phyloP scores from a whole-genome alignment of 805 yeast species.

The Saccharomycopsis capsularis region DNA sequence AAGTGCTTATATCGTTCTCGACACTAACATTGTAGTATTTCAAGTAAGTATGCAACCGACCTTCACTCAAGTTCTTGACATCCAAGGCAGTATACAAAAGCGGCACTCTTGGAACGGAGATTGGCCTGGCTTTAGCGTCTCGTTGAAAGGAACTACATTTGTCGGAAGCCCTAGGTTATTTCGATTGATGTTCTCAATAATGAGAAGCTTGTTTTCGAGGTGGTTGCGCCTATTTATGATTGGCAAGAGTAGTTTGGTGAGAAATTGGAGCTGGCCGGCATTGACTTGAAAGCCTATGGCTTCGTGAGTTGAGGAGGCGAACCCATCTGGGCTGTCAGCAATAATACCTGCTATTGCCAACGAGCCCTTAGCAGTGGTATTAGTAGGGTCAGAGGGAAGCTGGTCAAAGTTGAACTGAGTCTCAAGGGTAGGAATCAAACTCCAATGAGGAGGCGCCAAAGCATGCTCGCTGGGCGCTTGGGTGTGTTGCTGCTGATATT shows the following conservation, averaged over 20 bases:
- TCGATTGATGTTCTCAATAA: slow-evolving; percentile 20
- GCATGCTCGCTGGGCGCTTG: neutral
- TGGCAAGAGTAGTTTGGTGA: slow-evolving; percentile 14
- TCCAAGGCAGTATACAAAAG: slow-evolving; percentile 19
- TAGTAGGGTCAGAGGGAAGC: neutral
- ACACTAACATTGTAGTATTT: slow-evolving; percentile 8
- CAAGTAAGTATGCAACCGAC: slow-evolving; percentile 14
- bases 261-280: slow-evolving; percentile 2
- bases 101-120: slow-evolving; percentile 17
- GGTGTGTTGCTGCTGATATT: neutral
- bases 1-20: neutral
- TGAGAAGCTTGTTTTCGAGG: slow-evolving; percentile 17
- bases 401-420: slow-evolving; percentile 10
- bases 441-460: slow-evolving; percentile 2
- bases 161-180: slow-evolving; percentile 19
- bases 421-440: neutral
- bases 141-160: slow-evolving; percentile 19
- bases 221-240: slow-evolving; percentile 6
- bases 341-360: neutral
- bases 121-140: slow-evolving; percentile 14
- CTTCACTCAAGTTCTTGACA: slow-evolving; percentile 12
- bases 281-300: no score
- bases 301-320: neutral
- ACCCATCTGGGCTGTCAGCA: neutral
- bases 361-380: neutral